Base-by-base conservation (phyloP, 441 rosid genomes). In the Erodium trifolium region DNA sequence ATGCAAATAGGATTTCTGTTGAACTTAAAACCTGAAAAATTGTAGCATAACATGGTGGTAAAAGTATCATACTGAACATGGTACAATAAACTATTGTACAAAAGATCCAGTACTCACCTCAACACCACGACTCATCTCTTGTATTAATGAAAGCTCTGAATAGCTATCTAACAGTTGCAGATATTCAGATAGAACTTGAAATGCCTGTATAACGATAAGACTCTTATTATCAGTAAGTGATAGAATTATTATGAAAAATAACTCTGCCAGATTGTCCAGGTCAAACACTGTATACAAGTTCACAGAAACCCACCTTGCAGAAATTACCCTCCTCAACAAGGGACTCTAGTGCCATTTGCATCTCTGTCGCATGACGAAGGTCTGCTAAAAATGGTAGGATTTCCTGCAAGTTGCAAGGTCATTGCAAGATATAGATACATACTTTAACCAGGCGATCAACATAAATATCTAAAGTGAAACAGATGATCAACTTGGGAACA, bases 131-230 rank as follows among this genome's bases (percentile, higher is more conserved):
- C 93, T 84, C 99, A 94, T 92, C 89, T 90, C 96, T 75, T 92
- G 96, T 76, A 86, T 78, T 62, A 91, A 93, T 68, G 96, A 82
- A 75, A 92, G 85, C 81, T 90, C 95, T 3, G 97, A 83, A 73
- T 85, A 86, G 77, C 94, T 91, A 81, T 92, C 98, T 72, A 94
- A 81, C 67, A 94, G 83, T 80, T 94, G 99, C 78, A 94, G 82
- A 82, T 92, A 92, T 86, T 94, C 98, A 0, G 99, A 92, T 69
- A 94, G 77, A 68, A 92, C 98, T 86, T 90, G 97, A 84, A 94
- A 94, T 73, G 99, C 99, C 99, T 94, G 81, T 66, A 71, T 67
- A 76, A 60, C 59, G 77, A 74, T 39, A 55, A 70, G 73, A 41
- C 65, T 63, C 70, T 77, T 75, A 12, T 35, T 55, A 67, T n/a